Evolutionary conservation across 306 rosid genomes (phyloP).

Genomic region (Oxytropis ochrocephala): DNA sequence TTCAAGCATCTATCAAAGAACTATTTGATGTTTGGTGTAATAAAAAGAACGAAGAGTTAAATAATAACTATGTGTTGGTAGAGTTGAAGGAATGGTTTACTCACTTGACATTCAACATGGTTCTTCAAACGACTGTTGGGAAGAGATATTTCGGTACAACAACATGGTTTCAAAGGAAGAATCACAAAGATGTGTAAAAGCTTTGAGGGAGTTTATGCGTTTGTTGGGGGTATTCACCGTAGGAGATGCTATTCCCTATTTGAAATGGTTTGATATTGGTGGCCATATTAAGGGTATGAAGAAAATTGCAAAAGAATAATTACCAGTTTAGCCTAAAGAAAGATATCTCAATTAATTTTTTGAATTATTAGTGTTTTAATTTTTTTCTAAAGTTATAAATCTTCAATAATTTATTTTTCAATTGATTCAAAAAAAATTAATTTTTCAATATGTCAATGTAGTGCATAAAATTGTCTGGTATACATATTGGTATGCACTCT

Average conservation of each 20-base stretch:
- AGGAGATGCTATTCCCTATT: conserved; percentile 17
- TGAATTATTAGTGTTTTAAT: too few species aligned
- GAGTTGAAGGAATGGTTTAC: conserved; percentile 25
- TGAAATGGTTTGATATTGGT: conserved; percentile 21
- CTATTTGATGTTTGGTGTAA: conserved; percentile 1
- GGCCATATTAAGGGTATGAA: conserved; percentile 27
- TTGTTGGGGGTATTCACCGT: not conserved
- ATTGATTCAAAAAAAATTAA: too few species aligned
- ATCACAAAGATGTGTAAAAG: not conserved
- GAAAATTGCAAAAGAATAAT: not conserved
- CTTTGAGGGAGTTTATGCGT: not conserved
- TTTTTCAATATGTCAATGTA: too few species aligned
- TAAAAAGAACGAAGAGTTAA: not conserved
- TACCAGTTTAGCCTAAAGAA: too few species aligned
- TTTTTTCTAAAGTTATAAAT: too few species aligned
- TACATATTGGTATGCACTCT: too few species aligned
- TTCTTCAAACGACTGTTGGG: not conserved
- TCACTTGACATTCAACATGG: not conserved
- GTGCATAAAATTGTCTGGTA: too few species aligned
- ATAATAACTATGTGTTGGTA: not conserved
- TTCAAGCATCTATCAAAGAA: not conserved
- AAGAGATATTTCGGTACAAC: conserved; percentile 6
- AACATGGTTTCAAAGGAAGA: not conserved
- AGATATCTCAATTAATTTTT: too few species aligned
- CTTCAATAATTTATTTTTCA: too few species aligned